These are phyloP conservation scores for Tubosaeta brunneosetosa DNA, from an alignment of 768 basidiomycete species.

Conservation along the genomic window DNA sequence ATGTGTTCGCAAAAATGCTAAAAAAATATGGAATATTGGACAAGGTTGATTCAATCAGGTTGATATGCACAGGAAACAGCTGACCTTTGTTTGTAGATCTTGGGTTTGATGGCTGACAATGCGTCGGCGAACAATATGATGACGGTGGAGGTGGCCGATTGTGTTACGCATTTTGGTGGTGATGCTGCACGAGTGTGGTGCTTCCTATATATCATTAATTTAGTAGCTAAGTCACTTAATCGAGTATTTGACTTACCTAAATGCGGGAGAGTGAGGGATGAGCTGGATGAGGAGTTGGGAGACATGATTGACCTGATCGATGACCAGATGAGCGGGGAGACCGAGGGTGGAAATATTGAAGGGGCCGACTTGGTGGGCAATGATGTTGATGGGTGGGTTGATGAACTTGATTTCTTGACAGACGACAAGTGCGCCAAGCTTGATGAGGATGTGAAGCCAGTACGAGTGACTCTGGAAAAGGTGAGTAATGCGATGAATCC, in stretches of 20 bases:
- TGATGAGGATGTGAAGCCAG: not conserved
- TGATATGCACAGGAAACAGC: not conserved
- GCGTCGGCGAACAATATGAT: not conserved
- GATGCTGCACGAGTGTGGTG: not conserved
- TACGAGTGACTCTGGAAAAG: not conserved
- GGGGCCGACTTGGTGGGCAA: too few species aligned
- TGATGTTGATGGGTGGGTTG: not conserved
- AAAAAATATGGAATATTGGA: not conserved
- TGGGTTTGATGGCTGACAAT: not conserved
- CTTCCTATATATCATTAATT: not conserved
- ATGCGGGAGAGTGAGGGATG: not conserved
- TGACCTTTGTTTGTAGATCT: not conserved
- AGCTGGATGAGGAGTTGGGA: too few species aligned
- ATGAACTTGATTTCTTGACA: not conserved
- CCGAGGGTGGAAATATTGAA: not conserved
- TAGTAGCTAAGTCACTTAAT: not conserved
- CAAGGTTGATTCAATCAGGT: not conserved
- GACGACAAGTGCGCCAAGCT: not conserved
- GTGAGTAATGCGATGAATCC: not conserved
- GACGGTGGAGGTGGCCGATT: not conserved
- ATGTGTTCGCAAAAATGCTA: not conserved
- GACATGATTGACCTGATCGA: too few species aligned
- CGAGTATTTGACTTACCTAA: not conserved
- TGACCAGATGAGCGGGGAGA: too few species aligned
- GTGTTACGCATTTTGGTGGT: not conserved